These are phyloP conservation scores for Penicillium expansum DNA, from an alignment of 2,329 filamentous ascomycete genomes.

Conservation along the genomic window DNA sequence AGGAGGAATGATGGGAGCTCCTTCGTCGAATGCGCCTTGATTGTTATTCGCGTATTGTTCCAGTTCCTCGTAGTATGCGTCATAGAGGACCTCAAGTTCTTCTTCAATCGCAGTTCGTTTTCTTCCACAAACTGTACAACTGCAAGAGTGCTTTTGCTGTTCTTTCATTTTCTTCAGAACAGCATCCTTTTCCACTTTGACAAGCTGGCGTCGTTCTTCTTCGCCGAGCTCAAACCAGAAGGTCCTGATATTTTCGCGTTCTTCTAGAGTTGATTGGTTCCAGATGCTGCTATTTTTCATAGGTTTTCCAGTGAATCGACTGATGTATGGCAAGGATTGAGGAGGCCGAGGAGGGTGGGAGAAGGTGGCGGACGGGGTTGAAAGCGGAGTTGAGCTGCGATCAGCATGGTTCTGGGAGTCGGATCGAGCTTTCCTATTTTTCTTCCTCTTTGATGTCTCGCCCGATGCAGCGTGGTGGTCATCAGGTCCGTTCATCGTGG, in stretches of 20 bases:
- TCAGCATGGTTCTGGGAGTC: slow-evolving; percentile 38
- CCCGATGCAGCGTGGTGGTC: slow-evolving; percentile 22
- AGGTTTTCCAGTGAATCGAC: slow-evolving; percentile 45
- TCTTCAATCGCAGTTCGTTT: slow-evolving; percentile 98
- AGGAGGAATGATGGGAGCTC: slow-evolving; percentile 65
- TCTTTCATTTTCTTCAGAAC: slow-evolving; percentile 99
- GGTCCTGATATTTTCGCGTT: slow-evolving; percentile 94
- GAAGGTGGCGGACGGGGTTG: slow-evolving; percentile 45
- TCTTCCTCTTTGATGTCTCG: slow-evolving; percentile 44
- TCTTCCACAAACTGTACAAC: slow-evolving; percentile 92
- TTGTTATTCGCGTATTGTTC: slow-evolving; percentile 93
- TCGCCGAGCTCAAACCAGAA: slow-evolving; percentile 96
- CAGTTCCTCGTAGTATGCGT: slow-evolving; percentile 96
- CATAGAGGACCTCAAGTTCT: slow-evolving; percentile 94
- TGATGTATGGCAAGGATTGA: slow-evolving; percentile 43
- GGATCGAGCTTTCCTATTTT: slow-evolving; percentile 37
- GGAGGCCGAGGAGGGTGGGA: slow-evolving; percentile 44
- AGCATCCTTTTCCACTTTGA: slow-evolving; percentile 98
- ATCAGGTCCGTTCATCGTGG: slow-evolving; percentile 21
- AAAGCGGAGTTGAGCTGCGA: slow-evolving; percentile 40
- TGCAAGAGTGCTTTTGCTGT: slow-evolving; percentile 98
- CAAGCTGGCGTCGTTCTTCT: slow-evolving; percentile 87
- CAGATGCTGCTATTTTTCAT: slow-evolving; percentile 81
- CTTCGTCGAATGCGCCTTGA: slow-evolving; percentile 60
- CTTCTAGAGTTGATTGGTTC: slow-evolving; percentile 92